Conservation (phyloP, 2,329 filamentous ascomycete species). For the Venturia pyrina region DNA sequence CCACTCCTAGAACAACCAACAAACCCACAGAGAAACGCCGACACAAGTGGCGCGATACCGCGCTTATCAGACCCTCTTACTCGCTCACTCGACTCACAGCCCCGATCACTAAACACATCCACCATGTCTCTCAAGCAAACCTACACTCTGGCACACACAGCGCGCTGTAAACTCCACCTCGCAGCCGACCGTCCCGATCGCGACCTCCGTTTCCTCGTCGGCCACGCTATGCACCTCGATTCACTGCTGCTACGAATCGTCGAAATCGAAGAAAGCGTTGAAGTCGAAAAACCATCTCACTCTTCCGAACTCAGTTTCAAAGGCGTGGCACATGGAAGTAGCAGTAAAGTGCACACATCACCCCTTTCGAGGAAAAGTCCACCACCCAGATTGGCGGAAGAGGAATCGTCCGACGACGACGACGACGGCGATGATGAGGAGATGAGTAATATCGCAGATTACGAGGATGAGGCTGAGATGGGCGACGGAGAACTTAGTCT, state of each 20-base stretch:
- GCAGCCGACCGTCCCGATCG: conserved; percentile 23
- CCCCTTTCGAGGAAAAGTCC: conserved; percentile 16
- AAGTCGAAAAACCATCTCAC: conserved; percentile 18
- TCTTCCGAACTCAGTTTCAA: conserved; percentile 18
- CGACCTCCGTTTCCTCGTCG: conserved; percentile 25
- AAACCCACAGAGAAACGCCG: neutral
- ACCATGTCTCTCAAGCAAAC: conserved; percentile 25
- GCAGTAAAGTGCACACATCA: neutral
- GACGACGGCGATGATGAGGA: neutral
- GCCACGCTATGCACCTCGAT: conserved; percentile 27
- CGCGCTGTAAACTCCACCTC: conserved; percentile 24
- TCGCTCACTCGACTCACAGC: neutral
- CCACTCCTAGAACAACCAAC: neutral
- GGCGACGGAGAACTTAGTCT: conserved; percentile 19
- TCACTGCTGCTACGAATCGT: conserved; percentile 24
- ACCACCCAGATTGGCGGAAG: conserved; percentile 16
- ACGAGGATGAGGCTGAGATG: conserved; percentile 18
- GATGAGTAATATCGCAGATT: conserved; percentile 11
- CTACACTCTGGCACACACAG: conserved; percentile 24
- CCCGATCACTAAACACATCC: neutral
- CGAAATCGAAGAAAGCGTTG: conserved; percentile 25
- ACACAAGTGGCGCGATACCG: neutral
- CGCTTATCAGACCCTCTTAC: neutral
- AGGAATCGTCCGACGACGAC: conserved; percentile 16
- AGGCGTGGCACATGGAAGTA: conserved; percentile 18